Conservation (phyloP, 2,329 filamentous ascomycete species). For the Botrytis deweyae region DNA sequence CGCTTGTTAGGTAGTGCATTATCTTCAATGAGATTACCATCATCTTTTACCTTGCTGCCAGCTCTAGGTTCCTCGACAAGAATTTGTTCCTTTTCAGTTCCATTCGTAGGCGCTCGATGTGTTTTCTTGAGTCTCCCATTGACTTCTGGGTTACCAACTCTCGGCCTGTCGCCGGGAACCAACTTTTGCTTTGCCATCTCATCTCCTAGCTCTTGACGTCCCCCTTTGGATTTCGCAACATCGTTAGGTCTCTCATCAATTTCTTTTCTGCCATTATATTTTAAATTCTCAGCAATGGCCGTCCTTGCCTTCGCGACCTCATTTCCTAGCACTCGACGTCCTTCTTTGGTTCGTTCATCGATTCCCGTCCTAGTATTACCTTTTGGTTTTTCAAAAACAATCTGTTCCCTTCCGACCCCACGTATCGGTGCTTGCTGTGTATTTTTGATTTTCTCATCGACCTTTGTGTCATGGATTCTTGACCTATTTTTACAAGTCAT, state of each 20-base stretch:
- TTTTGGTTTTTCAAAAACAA: background rate
- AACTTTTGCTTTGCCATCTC: background rate
- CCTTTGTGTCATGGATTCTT: background rate
- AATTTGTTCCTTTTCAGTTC: background rate
- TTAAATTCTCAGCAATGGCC: background rate
- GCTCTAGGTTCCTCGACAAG: too few relatives aligned
- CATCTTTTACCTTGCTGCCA: background rate
- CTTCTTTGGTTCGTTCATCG: background rate
- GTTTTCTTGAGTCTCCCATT: background rate
- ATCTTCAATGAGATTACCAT: background rate
- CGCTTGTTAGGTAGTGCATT: background rate
- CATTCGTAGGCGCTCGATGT: background rate
- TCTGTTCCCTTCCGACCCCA: background rate
- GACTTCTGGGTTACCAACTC: background rate
- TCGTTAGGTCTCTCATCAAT: background rate
- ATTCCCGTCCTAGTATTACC: background rate
- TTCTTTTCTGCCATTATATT: background rate
- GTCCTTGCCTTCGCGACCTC: background rate
- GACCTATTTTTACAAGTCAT: too few relatives aligned
- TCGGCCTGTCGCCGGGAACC: background rate
- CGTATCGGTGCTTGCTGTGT: background rate
- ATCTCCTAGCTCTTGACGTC: background rate
- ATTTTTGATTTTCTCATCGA: background rate
- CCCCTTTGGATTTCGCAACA: background rate
- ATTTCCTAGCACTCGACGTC: background rate